Evolutionary conservation across 371 early-diverging fungal species (phyloP).

Genomic region (Mortierella sp.): DNA sequence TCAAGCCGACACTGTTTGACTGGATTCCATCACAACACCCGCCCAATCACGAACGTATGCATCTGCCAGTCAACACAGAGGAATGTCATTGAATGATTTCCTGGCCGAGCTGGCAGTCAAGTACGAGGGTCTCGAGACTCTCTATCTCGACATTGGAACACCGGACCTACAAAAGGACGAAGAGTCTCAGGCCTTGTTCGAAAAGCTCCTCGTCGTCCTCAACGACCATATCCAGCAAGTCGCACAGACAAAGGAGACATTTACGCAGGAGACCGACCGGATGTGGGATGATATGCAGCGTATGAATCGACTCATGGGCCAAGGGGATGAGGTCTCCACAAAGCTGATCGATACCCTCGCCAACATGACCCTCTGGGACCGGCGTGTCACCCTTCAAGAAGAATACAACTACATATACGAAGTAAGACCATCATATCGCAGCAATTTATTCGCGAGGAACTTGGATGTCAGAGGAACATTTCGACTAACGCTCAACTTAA

Average conservation of each 20-base stretch:
- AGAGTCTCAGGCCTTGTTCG: constrained; percentile 43
- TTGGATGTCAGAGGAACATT: too few species aligned
- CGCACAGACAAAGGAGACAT: constrained; percentile 69
- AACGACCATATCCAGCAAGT: constrained; percentile 49
- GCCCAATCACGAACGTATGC: not conserved
- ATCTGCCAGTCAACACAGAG: constrained; percentile 27
- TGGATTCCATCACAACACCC: not conserved
- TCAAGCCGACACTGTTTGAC: not conserved
- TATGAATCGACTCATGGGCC: constrained; percentile 36
- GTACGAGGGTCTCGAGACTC: constrained; percentile 45
- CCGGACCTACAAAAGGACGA: constrained; percentile 30
- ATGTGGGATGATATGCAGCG: constrained; percentile 67
- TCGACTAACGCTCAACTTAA: not conserved
- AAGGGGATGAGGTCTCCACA: constrained; percentile 29
- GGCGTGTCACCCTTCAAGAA: constrained; percentile 32
- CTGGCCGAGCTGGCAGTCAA: constrained; percentile 53
- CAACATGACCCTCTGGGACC: constrained; percentile 40
- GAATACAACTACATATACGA: constrained; percentile 39
- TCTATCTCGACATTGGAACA: constrained; percentile 44
- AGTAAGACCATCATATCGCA: constrained; percentile 12
- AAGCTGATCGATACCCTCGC: constrained; percentile 33
- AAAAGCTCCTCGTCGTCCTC: constrained; percentile 30
- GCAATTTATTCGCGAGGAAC: not conserved
- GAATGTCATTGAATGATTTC: constrained; percentile 57
- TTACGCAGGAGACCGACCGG: constrained; percentile 73